Evolutionary conservation across 2,329 filamentous ascomycete species (phyloP).

Genomic region (Aspergillus melleus): DNA sequence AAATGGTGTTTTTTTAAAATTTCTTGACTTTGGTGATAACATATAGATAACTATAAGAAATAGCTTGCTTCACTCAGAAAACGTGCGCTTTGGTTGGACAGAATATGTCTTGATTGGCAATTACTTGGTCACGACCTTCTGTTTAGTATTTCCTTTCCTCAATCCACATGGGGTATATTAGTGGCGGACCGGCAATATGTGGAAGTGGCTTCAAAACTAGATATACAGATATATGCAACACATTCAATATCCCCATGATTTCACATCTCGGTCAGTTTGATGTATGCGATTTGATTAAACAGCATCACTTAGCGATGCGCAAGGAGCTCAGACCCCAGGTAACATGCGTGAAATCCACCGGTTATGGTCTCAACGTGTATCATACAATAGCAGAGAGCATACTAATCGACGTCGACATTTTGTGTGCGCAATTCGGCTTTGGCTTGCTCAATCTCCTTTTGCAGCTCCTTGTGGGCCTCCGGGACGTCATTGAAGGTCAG

Average conservation of each 20-base stretch:
- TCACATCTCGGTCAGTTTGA: background rate
- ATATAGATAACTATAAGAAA: slow-evolving; percentile 22
- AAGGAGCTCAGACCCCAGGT: background rate
- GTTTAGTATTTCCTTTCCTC: no score
- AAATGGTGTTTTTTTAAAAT: background rate
- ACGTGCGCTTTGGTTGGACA: background rate
- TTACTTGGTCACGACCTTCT: no score
- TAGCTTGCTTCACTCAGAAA: background rate
- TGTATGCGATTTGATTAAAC: background rate
- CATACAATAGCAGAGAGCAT: slow-evolving; percentile 4
- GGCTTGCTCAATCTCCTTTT: slow-evolving; percentile 69
- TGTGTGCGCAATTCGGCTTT: slow-evolving; percentile 43
- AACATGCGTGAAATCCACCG: background rate
- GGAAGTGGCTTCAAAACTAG: no score
- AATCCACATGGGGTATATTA: no score
- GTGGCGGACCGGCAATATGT: no score
- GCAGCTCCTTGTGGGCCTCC: slow-evolving; percentile 83
- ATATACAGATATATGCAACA: no score
- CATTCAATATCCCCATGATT: background rate
- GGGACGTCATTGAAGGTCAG: slow-evolving; percentile 97
- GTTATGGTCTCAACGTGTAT: background rate
- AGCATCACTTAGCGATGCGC: background rate
- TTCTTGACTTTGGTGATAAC: slow-evolving; percentile 16
- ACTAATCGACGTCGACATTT: slow-evolving; percentile 47
- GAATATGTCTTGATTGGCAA: background rate